Evolutionary conservation across 805 yeast species (phyloP).

Genomic region (Nakazawaea pomicola): DNA sequence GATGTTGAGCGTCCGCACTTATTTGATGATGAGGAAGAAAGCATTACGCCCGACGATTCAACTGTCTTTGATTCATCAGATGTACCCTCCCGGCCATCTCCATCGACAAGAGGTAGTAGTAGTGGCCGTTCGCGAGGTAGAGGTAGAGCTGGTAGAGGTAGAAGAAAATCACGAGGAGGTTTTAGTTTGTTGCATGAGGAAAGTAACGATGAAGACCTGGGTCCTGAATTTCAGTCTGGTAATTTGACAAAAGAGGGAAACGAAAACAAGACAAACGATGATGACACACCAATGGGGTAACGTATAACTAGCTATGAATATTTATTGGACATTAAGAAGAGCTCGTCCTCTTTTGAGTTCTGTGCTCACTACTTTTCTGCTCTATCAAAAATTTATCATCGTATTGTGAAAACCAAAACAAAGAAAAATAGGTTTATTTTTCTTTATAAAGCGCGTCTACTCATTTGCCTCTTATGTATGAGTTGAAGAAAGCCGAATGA

Average conservation of each 20-base stretch:
- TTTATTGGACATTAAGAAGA: too few species aligned
- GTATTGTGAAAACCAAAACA: neutral
- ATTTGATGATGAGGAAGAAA: conserved; percentile 32
- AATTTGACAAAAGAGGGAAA: too few species aligned
- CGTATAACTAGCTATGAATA: conserved; percentile 3
- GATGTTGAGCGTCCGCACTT: conserved; percentile 31
- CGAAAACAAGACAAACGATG: neutral
- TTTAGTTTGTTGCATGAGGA: conserved; percentile 8
- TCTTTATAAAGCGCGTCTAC: too few species aligned
- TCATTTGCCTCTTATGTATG: too few species aligned
- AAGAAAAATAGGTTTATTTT: neutral
- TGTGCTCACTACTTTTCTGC: too few species aligned
- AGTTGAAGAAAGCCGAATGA: neutral
- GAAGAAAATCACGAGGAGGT: conserved; percentile 13
- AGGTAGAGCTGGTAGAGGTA: conserved; percentile 5
- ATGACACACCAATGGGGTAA: conserved; percentile 1
- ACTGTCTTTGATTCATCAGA: neutral
- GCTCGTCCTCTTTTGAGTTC: too few species aligned
- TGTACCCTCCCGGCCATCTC: neutral
- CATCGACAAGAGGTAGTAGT: neutral
- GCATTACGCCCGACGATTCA: neutral
- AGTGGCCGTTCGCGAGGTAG: conserved; percentile 8
- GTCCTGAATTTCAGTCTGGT: too few species aligned
- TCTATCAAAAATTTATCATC: too few species aligned
- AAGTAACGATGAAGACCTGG: neutral